Base-by-base conservation (phyloP, 805 yeast genomes). In the Candida xiaguanensis region DNA sequence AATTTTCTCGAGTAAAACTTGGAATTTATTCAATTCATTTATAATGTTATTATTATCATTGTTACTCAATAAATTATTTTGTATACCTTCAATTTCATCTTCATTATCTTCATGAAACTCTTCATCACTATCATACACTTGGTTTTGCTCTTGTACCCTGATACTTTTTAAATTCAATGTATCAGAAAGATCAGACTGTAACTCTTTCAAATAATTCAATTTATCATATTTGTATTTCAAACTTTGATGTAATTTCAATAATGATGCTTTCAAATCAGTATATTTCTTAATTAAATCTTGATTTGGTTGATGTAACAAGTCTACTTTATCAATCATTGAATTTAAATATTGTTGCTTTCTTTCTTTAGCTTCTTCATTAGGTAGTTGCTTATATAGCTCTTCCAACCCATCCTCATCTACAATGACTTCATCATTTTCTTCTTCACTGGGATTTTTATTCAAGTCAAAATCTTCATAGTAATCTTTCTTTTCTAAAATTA, bases 161-260 rank as follows among this genome's bases (percentile, higher is more conserved):
- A 13, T n/a, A 6, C 17, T 16, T 31, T 17, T 26, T 17, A 29
- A 38, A 27, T 31, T 20, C 11, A 45, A 19, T 2, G 33, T n/a
- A 17, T 26, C 25, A 3, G 16, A 8, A 13, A 54, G 18, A 22
- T 47, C 40, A 15, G 28, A 25, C 28, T 38, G 26, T 9, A 53
- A 31, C 31, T 39, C 31, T 18, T 41, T 29, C 24, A 67, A 43
- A 34, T 64, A 67, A 29, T 45, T 49, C 20, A 56, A 39, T 45
- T 67, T 67, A 20, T 58, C 55, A 27, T 43, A 40, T 37, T 61
- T 55, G 43, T 63, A 63, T n/a, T 36, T 38, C 16, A 63, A 29
- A 8, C 47, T 40, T 9, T 46, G 37, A 36, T 58, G 47, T 15
- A 57, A 18, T 2, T 40, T 42, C 1, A 50, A 35, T 4, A 63